phyloP scores from a whole-genome alignment of 2,329 filamentous ascomycete species.

The Apiospora pterosperma region DNA sequence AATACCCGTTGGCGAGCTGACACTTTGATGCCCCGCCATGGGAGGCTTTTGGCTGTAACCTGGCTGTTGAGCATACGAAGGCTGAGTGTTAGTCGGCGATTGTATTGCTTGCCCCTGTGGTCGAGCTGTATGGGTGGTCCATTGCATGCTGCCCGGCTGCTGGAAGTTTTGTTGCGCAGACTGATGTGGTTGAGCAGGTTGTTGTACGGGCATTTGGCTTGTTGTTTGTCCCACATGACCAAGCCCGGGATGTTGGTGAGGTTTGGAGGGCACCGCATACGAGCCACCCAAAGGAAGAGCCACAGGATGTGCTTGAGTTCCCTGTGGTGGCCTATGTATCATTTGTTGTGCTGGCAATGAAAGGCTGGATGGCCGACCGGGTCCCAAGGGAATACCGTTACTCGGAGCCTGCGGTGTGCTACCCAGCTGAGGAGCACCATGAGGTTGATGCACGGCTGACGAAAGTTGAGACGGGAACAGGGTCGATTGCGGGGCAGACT shows the following conservation, averaged over 20 bases:
- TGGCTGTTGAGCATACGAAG: constrained; percentile 10
- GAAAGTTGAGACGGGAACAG: neutral
- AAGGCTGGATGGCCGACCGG: neutral
- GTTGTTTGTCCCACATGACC: neutral
- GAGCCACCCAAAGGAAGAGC: no score
- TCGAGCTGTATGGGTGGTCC: neutral
- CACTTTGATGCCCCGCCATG: neutral
- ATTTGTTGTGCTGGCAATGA: neutral
- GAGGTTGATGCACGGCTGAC: neutral
- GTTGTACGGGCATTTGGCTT: neutral
- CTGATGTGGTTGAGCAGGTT: neutral
- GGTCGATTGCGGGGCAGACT: neutral
- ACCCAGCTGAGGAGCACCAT: neutral
- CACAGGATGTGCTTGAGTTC: neutral
- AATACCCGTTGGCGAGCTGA: neutral
- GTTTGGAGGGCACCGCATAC: neutral
- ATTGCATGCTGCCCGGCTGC: neutral
- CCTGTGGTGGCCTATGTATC: neutral
- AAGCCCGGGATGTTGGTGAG: neutral
- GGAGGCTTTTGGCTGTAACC: neutral
- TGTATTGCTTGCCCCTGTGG: neutral
- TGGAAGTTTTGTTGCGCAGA: neutral
- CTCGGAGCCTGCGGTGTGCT: neutral
- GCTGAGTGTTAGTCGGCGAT: neutral
- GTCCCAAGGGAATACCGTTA: neutral